Conservation (phyloP, 306 rosid species). For the Vicia villosa region DNA sequence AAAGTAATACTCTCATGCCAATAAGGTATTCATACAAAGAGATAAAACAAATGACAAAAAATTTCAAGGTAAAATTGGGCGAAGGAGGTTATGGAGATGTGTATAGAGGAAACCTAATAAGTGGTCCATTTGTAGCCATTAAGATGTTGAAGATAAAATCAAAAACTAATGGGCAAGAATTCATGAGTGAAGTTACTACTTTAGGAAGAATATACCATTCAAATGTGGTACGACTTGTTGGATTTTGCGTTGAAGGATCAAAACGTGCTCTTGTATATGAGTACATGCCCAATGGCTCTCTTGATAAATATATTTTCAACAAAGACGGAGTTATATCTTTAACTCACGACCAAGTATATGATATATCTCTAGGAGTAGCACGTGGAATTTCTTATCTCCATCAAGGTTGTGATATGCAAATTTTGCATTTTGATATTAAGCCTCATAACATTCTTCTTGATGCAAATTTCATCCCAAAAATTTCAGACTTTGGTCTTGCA, state of each 20-base stretch:
- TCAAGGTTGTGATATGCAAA: conserved; percentile 33
- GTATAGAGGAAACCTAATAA: not conserved
- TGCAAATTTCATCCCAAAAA: conserved; percentile 10
- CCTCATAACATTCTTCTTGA: not conserved
- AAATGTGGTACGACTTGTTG: not conserved
- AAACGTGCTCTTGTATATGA: not conserved
- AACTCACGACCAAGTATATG: not conserved
- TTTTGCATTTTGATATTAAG: conserved; percentile 30
- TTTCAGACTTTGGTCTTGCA: conserved; percentile 37
- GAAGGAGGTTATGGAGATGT: not conserved
- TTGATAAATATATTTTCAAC: not conserved
- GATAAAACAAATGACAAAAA: not conserved
- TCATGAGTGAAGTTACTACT: not conserved
- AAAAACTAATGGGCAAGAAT: not conserved
- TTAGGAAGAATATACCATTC: not conserved
- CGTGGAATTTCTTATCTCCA: conserved; percentile 27
- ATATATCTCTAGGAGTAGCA: conserved; percentile 34
- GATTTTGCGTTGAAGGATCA: not conserved
- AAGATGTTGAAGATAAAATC: not conserved
- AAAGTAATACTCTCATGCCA: not conserved
- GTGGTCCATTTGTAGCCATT: not conserved
- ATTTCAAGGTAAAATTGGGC: not conserved
- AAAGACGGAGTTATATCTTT: not conserved
- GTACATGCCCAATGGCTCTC: not conserved
- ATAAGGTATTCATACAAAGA: not conserved